Percentiles rank a stretch among this genome's conserved stretches.
phyloP scores from a whole-genome alignment of 1,284 basidiomycete genomes.

The Microbotryum violaceum region DNA sequence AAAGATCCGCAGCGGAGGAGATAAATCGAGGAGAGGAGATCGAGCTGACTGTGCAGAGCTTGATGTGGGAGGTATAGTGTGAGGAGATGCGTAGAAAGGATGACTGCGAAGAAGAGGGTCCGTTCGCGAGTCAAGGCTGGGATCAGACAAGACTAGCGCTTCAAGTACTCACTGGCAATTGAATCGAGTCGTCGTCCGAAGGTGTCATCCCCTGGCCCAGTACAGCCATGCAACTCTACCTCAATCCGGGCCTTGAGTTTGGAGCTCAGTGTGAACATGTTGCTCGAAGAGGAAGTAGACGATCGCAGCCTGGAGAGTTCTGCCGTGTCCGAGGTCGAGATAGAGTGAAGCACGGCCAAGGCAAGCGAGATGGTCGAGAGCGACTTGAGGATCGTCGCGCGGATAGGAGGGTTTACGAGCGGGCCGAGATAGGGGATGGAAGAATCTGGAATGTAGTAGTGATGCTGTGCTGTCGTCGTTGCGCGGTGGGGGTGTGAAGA shows the following conservation, averaged over 20 bases:
- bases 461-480: background rate
- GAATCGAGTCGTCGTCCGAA: background rate
- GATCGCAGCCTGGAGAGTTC: background rate
- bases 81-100: slow-evolving; percentile 6
- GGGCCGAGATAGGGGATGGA: background rate
- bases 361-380: slow-evolving; percentile 1
- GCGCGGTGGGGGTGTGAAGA: no score
- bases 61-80: background rate
- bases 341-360: background rate
- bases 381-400: background rate
- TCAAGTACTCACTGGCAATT: background rate
- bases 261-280: no score
- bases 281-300: no score
- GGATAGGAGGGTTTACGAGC: background rate
- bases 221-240: background rate
- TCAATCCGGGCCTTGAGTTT: background rate
- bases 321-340: background rate
- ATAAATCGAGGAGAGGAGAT: background rate
- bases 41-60: background rate
- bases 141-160: background rate
- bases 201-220: background rate
- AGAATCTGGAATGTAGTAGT: background rate
- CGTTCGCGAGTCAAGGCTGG: background rate
- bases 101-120: background rate
- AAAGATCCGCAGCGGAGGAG: slow-evolving; percentile 1